phyloP scores from a whole-genome alignment of 2,329 filamentous ascomycete genomes.

The Botrytis squamosa region DNA sequence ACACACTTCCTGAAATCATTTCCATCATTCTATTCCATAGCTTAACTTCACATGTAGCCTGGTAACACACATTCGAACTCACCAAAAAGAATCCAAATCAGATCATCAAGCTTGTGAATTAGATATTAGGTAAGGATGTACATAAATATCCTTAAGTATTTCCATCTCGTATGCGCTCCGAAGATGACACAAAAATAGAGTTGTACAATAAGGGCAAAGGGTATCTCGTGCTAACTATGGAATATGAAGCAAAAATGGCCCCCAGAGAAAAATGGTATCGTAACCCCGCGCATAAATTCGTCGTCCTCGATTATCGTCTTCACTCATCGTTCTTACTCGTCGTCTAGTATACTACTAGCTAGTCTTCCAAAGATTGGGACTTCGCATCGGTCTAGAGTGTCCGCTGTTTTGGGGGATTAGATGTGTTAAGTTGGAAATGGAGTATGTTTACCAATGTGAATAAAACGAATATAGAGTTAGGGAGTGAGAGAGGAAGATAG shows the following conservation, averaged over 20 bases:
- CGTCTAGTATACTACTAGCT: slow-evolving; percentile 86
- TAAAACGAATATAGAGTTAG: not conserved
- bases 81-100: not conserved
- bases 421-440: not conserved
- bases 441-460: not conserved
- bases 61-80: not conserved
- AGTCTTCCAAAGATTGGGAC: slow-evolving; percentile 82
- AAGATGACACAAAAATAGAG: not conserved
- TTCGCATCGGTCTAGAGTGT: slow-evolving; percentile 59
- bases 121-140: slow-evolving; percentile 1
- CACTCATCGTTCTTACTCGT: slow-evolving; percentile 52
- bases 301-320: not conserved
- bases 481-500: not conserved
- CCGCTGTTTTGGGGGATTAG: slow-evolving; percentile 46
- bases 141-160: not conserved
- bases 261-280: not conserved
- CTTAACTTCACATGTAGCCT: not conserved
- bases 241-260: slow-evolving; percentile 11
- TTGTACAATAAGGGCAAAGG: slow-evolving; percentile 4
- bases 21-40: not conserved
- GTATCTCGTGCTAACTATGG: slow-evolving; percentile 7
- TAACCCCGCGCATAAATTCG: not conserved
- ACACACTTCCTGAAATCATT: no score
- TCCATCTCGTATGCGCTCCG: not conserved
- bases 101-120: not conserved